phyloP scores from a whole-genome alignment of 176 grass and related monocot species.

The Leersia perrieri region DNA sequence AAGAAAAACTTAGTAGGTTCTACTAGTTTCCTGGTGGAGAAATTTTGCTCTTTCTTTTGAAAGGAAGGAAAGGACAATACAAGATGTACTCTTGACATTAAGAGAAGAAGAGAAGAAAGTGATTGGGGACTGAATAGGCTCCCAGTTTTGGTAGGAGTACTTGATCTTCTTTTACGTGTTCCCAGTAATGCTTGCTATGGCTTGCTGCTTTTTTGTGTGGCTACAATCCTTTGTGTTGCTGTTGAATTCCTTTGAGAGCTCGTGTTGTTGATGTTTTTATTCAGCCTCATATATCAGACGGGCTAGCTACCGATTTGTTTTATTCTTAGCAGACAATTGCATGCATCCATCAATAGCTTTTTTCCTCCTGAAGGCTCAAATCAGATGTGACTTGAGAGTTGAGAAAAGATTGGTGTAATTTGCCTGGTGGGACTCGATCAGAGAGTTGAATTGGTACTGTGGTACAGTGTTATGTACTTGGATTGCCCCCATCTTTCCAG shows the following conservation, averaged over 20 bases:
- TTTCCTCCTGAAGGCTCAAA: background rate
- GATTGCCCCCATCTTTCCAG: background rate
- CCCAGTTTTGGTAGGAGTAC: background rate
- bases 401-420: background rate
- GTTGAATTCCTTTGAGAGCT: background rate
- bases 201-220: background rate
- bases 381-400: background rate
- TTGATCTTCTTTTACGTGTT: background rate
- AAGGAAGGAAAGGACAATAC: slow-evolving; percentile 1
- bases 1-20: slow-evolving; percentile 7
- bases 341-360: background rate
- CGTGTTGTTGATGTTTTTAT: too few species aligned
- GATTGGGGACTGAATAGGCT: background rate
- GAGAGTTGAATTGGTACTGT: background rate
- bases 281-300: background rate
- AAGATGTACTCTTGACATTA: slow-evolving; percentile 19
- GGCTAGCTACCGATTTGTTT: background rate
- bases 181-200: background rate
- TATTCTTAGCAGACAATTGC: background rate
- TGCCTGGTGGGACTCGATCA: background rate
- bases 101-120: background rate
- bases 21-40: slow-evolving; percentile 25
- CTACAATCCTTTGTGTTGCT: background rate
- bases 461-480: background rate
- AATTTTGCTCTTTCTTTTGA: slow-evolving; percentile 13